Evolutionary conservation across 345 rosid genomes (phyloP), one percentile per base, ranked within the genome.

Genomic region (Eucalyptus pumila): DNA sequence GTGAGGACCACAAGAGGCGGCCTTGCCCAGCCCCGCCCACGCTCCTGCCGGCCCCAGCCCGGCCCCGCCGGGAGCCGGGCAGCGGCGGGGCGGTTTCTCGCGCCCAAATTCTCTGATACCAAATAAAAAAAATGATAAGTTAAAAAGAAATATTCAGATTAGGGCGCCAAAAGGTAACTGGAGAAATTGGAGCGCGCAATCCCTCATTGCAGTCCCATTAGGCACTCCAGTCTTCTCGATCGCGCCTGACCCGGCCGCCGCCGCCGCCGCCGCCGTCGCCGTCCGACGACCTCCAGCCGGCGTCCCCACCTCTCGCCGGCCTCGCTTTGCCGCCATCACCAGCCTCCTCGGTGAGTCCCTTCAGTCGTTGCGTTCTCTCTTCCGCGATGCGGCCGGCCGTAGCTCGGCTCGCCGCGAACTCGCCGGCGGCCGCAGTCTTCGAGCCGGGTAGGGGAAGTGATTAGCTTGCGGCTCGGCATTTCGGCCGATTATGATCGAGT

Each of bases 11-110:
- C 30, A 16, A 4, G 76, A n/a, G 21, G 40, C 2, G 3, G 58
- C 11, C 56, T 52, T 2, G 0, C 76, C 40, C 21, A 0, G 16
- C 69, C 32, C 67, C 3, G 37, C 11, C 10, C 37, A 10, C 0
- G 5, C 37, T 52, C 56, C 24, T 4, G 56, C 5, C 56, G 24
- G 56, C 10, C 24, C 37, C 21, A 19, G 19, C 37, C 76, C 76
- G 37, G 6, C 11, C 76, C 72, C 2, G 9, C 72, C 17, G 10
- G 19, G 37, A 15, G 6, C 40, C 6, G 21, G 69, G 34, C 69
- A 30, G 15, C 17, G 69, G 69, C 34, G 5, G 69, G 69, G 1
- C 1, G 8, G n/a, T 62, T 30, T 6, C 40, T n/a, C 40, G 23
- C 9, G 40, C 21, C 40, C 40, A 8, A n/a, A 4, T 67, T 67